Conservation (phyloP, 2,329 filamentous ascomycete genomes). For the Phoma herbarum region DNA sequence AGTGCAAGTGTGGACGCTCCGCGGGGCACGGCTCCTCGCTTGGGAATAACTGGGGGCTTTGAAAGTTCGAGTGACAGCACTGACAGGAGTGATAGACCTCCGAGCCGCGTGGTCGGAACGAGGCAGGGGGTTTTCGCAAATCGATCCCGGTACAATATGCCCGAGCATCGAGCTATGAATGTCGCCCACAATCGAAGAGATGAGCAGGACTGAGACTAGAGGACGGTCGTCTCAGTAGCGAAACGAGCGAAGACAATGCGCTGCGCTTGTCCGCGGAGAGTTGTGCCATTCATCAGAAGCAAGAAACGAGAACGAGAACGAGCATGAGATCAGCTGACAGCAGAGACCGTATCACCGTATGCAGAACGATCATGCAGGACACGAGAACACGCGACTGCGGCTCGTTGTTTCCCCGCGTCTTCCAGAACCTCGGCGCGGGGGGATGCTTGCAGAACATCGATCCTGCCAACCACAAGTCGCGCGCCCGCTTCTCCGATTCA, state of each 20-base stretch:
- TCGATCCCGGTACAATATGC: neutral
- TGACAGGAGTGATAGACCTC: constrained; percentile 1
- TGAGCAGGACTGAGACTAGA: neutral
- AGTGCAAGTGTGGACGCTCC: neutral
- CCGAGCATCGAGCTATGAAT: constrained; percentile 4
- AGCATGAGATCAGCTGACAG: neutral
- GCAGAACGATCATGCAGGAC: neutral
- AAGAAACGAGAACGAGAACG: neutral
- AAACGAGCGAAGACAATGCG: neutral
- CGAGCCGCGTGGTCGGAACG: constrained; percentile 9
- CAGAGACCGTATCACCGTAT: neutral
- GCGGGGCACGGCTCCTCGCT: constrained; percentile 2
- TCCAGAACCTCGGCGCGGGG: constrained; percentile 13
- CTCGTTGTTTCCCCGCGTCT: constrained; percentile 12
- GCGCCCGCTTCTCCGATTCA: neutral
- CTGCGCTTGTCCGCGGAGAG: neutral
- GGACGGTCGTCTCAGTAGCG: neutral
- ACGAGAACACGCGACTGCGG: neutral
- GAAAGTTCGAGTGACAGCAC: constrained; percentile 4
- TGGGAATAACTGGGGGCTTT: neutral
- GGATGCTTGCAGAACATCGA: constrained; percentile 14
- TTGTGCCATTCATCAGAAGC: neutral
- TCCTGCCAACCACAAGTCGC: neutral
- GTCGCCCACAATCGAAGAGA: neutral
- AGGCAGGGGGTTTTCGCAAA: constrained; percentile 1